Base-by-base conservation (phyloP, 352 stramenopile genomes). In the Achlya hypogyna region DNA sequence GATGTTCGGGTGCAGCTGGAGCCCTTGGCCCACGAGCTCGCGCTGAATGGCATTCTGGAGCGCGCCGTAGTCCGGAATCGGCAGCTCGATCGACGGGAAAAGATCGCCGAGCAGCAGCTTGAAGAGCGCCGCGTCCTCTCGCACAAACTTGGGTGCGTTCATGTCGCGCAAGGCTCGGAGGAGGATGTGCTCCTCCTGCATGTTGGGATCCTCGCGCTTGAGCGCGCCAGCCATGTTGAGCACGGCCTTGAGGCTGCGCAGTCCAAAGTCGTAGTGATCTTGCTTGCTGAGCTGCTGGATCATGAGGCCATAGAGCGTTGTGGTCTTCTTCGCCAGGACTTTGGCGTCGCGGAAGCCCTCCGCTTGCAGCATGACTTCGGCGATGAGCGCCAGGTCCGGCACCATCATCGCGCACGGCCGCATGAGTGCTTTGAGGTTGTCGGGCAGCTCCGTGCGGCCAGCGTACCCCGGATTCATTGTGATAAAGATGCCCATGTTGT, bases 141-240 rank as follows among this genome's bases (percentile, higher is more conserved):
- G 79, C 23, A 98, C 82, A 63, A 98, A 97, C 73, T 98, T 98
- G 2, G 91, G 90, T 74, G 97, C 92, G 71, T 98, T 98, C 73
- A 94, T 97, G 63, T 98, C 93, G 12, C 96, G 85, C 51, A 99
- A 75, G 2, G 96, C 98, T 60, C 95, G 87, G 38, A 98, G 88
- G 5, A 99, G 76, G 54, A 99, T 94, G 45, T 95, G 96, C 31
- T 96, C 88, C 75, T 99, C 97, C n/a, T 92, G 83, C 32, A 96
- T 78, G 56, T 98, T 96, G 0, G 86, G 78, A 65, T 99, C 98
- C 65, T 98, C 87, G 23, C 97, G 91, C 75, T 99, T 99, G 22
- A 95, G 65, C 2, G 79, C 73, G 3, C 86, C 86, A 53, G 86
- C 83, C 82, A 91, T 91, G 56, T 89, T 89, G n/a, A 95, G 73